A percentile compares a stretch with the other conserved stretches of the same genome.
Conservation (phyloP, 2,329 filamentous ascomycete genomes). For the Microcyclosporella mali region DNA sequence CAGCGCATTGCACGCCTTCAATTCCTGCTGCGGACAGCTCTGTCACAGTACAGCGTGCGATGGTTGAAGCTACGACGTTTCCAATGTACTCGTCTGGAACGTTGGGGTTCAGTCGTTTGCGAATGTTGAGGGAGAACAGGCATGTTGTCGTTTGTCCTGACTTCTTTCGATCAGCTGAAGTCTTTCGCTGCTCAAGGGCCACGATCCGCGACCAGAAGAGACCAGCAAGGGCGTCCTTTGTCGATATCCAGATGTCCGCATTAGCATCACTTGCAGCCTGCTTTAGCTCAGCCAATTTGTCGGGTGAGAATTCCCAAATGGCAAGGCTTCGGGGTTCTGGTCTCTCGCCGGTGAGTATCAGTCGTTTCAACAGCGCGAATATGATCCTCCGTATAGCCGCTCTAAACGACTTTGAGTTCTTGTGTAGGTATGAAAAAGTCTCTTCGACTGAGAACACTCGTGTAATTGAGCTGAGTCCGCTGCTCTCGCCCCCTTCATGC, state of each 20-base stretch:
- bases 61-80: no score
- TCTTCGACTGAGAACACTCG: constrained; percentile 2
- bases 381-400: constrained; percentile 7
- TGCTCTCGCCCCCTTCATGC: no score
- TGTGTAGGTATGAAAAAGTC: constrained; percentile 12
- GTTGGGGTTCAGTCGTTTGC: no score
- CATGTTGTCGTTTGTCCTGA: no score
- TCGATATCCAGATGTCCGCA: constrained; percentile 15
- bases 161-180: no score
- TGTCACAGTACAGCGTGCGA: no score
- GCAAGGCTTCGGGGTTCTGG: constrained; percentile 4
- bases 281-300: constrained; percentile 13
- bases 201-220: constrained; percentile 16
- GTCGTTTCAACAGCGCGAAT: constrained; percentile 3
- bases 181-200: neutral
- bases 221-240: constrained; percentile 15
- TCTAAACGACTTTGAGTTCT: constrained; percentile 10
- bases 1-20: no score
- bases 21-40: no score
- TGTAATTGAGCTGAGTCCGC: neutral
- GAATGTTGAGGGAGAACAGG: no score
- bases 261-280: constrained; percentile 7
- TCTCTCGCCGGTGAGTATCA: constrained; percentile 2
- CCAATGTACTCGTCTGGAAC: no score
- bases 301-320: constrained; percentile 14